Conservation (phyloP, 2,329 filamentous ascomycete species). For the Ophiocordyceps polyrhachis-furcata region DNA sequence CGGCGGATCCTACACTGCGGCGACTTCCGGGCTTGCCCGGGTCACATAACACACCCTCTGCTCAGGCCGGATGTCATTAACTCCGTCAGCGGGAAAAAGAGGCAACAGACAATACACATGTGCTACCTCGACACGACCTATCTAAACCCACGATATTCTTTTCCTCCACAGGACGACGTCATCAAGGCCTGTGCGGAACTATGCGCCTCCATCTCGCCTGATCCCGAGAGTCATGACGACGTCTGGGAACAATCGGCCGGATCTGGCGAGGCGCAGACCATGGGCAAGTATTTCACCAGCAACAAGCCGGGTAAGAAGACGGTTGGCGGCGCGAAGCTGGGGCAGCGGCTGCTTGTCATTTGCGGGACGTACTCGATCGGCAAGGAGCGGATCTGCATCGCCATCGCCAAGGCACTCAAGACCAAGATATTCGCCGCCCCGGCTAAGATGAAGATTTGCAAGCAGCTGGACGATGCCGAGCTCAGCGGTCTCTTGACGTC, state of each 20-base stretch:
- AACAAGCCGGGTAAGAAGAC: slow-evolving; percentile 13
- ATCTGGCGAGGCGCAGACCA: slow-evolving; percentile 20
- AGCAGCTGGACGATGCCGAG: slow-evolving; percentile 71
- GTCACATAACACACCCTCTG: slow-evolving; percentile 65
- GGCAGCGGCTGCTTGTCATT: slow-evolving; percentile 61
- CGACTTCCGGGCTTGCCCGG: slow-evolving; percentile 80
- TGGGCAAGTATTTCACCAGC: slow-evolving; percentile 34
- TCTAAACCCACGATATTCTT: slow-evolving; percentile 85
- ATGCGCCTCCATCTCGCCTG: slow-evolving; percentile 58
- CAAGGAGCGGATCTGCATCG: slow-evolving; percentile 88
- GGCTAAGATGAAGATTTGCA: slow-evolving; percentile 67
- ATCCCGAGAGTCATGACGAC: slow-evolving; percentile 30
- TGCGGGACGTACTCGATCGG: slow-evolving; percentile 97
- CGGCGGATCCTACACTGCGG: slow-evolving; percentile 88
- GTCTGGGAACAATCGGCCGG: slow-evolving; percentile 26
- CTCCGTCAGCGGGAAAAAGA: slow-evolving; percentile 46
- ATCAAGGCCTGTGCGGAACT: slow-evolving; percentile 75
- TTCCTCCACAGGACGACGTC: slow-evolving; percentile 76
- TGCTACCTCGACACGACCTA: slow-evolving; percentile 98
- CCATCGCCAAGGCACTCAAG: slow-evolving; percentile 68
- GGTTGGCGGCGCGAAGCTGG: slow-evolving; percentile 7
- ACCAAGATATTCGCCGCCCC: slow-evolving; percentile 81
- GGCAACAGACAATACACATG: slow-evolving; percentile 76
- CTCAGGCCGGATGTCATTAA: slow-evolving; percentile 60
- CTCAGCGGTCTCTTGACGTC: slow-evolving; percentile 59